Conservation (phyloP, 352 stramenopile species). For the Plasmopara viticola region DNA sequence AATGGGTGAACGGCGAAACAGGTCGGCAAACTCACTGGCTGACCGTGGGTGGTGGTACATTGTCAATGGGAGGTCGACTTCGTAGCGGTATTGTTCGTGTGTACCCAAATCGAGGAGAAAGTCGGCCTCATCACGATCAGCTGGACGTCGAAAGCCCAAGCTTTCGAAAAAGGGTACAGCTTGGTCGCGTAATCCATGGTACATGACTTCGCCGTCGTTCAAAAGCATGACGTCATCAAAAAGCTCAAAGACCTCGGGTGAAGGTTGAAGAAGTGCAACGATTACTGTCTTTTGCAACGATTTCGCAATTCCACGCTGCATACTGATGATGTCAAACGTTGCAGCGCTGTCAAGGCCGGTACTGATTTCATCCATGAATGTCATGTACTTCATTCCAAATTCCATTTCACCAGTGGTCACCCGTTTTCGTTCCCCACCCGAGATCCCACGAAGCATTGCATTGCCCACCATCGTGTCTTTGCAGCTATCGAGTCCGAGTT, state of each 20-base stretch:
- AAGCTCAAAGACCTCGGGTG: conserved; percentile 30
- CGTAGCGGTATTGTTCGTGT: conserved; percentile 28
- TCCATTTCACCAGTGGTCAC: no score
- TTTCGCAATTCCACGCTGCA: conserved; percentile 22
- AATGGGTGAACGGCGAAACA: conserved; percentile 15
- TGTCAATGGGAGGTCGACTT: conserved; percentile 5
- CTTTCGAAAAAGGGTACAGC: conserved; percentile 38
- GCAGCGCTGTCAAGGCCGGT: no score
- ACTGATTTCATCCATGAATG: no score
- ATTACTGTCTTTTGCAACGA: conserved; percentile 27
- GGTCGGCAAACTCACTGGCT: conserved; percentile 29
- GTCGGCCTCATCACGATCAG: conserved; percentile 30
- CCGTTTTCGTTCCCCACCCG: no score
- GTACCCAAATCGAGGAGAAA: conserved; percentile 39
- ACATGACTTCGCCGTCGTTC: conserved; percentile 18
- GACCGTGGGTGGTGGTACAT: conserved; percentile 12
- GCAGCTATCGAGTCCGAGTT: conserved; percentile 44
- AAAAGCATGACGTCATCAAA: conserved; percentile 16
- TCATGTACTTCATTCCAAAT: no score
- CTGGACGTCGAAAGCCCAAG: conserved; percentile 26
- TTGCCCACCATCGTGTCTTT: conserved; percentile 52
- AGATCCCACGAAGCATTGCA: conserved; percentile 46
- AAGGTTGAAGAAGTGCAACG: conserved; percentile 71
- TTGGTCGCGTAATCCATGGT: conserved; percentile 29
- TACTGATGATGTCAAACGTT: conserved; percentile 34